Evolutionary conservation across 495 filamentous ascomycete species (phyloP).

Genomic region (Aspergillus egyptiacus): DNA sequence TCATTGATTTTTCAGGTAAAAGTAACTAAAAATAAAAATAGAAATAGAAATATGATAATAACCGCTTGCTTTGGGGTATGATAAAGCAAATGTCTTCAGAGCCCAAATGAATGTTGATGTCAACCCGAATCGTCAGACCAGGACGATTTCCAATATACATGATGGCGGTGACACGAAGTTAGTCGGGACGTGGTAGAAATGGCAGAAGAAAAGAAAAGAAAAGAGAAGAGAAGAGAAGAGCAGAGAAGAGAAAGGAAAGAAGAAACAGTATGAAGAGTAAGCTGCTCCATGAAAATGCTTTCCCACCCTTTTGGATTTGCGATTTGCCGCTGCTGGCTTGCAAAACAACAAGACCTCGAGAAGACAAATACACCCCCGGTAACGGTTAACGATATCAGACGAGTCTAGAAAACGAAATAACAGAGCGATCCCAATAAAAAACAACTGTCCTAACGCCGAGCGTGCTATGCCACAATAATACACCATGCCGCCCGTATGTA

Average conservation of each 20-base stretch:
- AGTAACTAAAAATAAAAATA: constrained; percentile 11
- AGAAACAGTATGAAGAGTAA: constrained; percentile 13
- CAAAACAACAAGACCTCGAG: constrained; percentile 20
- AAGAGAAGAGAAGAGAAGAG: not conserved
- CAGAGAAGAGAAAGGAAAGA: not conserved
- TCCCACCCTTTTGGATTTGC: constrained; percentile 14
- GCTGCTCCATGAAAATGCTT: constrained; percentile 24
- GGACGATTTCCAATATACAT: constrained; percentile 25
- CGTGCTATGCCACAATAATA: constrained; percentile 29
- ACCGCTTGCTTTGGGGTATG: constrained; percentile 24
- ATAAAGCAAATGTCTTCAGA: constrained; percentile 25
- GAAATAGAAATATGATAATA: too few relatives aligned
- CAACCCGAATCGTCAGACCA: constrained; percentile 22
- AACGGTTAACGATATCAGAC: constrained; percentile 18
- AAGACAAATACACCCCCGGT: constrained; percentile 23
- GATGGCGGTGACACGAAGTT: constrained; percentile 6
- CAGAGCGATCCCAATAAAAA: constrained; percentile 8
- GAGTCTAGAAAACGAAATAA: constrained; percentile 19
- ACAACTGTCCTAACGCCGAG: constrained; percentile 22
- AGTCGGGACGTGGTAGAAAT: not conserved
- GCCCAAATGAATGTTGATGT: constrained; percentile 16
- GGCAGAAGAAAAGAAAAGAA: not conserved
- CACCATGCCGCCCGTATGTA: constrained; percentile 18
- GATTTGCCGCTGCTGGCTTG: constrained; percentile 12
- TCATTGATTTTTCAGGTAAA: constrained; percentile 8